Evolutionary conservation across 768 basidiomycete species (phyloP), one percentile per base, ranked within the genome.

Genomic region (Pleurotus tuber-regium): DNA sequence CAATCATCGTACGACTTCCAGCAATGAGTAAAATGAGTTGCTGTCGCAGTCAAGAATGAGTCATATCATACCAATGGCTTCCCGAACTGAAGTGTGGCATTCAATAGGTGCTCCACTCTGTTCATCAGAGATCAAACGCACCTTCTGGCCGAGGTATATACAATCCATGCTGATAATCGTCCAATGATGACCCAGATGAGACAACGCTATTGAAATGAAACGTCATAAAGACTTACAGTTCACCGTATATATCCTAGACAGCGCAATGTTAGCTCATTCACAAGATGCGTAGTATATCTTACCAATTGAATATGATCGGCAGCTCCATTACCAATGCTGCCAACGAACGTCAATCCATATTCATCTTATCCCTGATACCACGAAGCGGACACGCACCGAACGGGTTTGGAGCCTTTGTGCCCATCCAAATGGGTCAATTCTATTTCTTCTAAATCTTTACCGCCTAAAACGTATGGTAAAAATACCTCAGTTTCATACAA

Each of bases 141-240:
- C 87, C 81, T 98, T 98, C 68, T 98, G 94, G 4, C 92, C 87
- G 18, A 98, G 81, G 65, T 98, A 98, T 56, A 98, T 91, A 82
- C 89, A 93, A 73, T 97, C 94, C 89, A 96, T 87, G 43, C 89
- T 89, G 59, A 12, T 24, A 10, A n/a, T n/a, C n/a, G n/a, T n/a
- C n/a, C n/a, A n/a, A n/a, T n/a, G n/a, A n/a, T n/a, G n/a, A n/a
- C n/a, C n/a, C n/a, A n/a, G n/a, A n/a, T n/a, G n/a, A n/a, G n/a
- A n/a, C n/a, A n/a, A n/a, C n/a, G n/a, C n/a, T n/a, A n/a, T n/a
- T n/a, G n/a, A n/a, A n/a, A n/a, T n/a, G n/a, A n/a, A n/a, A n/a
- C n/a, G n/a, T n/a, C n/a, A n/a, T n/a, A 41, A 46, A 43, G 23
- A 57, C 80, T 59, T 65, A 90, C 90, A 94, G 67, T 70, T 97